Percentiles rank a stretch among this genome's conserved stretches.
phyloP scores from a whole-genome alignment of 805 yeast species.

The Candida nanaspora region DNA sequence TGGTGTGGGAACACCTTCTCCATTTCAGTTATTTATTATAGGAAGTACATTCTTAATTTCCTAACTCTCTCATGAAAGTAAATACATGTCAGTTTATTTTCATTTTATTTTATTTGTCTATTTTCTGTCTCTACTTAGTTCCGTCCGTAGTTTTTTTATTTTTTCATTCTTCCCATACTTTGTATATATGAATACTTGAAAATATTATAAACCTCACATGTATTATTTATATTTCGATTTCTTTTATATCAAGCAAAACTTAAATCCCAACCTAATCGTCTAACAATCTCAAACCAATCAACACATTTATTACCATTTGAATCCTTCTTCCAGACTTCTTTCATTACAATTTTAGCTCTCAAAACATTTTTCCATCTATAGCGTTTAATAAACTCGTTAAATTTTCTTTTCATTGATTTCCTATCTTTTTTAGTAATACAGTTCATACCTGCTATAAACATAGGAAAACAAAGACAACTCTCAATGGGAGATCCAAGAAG shows the following conservation, averaged over 20 bases:
- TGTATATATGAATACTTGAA: too few species aligned
- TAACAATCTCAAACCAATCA: conserved; percentile 68
- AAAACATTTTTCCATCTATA: conserved; percentile 61
- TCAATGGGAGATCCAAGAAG: conserved; percentile 63
- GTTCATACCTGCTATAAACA: conserved; percentile 72
- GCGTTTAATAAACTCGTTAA: conserved; percentile 50
- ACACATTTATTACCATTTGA: conserved; percentile 50
- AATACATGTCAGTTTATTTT: too few species aligned
- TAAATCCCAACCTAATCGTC: conserved; percentile 67
- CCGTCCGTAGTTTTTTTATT: too few species aligned
- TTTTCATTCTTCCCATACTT: too few species aligned
- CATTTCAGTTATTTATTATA: too few species aligned
- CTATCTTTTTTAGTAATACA: conserved; percentile 49
- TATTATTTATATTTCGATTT: too few species aligned
- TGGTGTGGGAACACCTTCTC: too few species aligned
- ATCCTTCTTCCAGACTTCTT: conserved; percentile 40
- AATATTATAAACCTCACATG: background rate
- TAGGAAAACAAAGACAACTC: conserved; percentile 66
- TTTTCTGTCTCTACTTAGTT: too few species aligned
- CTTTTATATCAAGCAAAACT: conserved; percentile 49
- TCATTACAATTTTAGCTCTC: conserved; percentile 36
- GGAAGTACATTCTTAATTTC: too few species aligned
- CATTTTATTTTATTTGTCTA: too few species aligned
- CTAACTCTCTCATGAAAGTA: too few species aligned
- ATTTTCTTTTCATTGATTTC: conserved; percentile 39